Base-by-base conservation (phyloP, 345 rosid species). In the Syzygium oleosum region DNA sequence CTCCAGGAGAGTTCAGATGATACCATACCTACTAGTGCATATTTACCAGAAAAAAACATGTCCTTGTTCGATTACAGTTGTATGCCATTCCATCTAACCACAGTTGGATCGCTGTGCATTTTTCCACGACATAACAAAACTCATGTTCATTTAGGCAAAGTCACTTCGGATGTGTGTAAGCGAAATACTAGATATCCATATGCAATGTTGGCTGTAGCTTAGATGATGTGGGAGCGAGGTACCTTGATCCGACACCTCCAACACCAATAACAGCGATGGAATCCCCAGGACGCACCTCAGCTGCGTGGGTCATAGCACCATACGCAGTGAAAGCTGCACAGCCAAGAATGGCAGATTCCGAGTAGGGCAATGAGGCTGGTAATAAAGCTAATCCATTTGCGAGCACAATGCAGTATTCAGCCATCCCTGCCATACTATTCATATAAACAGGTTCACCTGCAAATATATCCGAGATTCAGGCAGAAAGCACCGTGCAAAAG, bases 391-490 rank as follows among this genome's bases (percentile, higher is more conserved):
- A 92, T 4, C 90, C 99, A 90, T 97, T 85, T 52, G 93, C 96
- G 8, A 97, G 98, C 86, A 96, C 92, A 29, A 97, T 95, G 87
- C 99, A 96, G 85, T 97, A 97, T 90, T 97, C 99, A 88, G 99
- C 99, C 84, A 97, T 94, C 88, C 99, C 99, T 92, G 99, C 99
- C 99, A 97, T 97, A 89, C 99, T 96, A 88, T 97, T 96, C 99
- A 97, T 96, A 90, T 89, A 97, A 51, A 97, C 95, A 0, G 99
- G 99, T 84, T 94, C 92, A 87, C 97, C 99, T 97, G 90, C 92
- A 84, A 16, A 83, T 6, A 63, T 31, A 84, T 84, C 4, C 25
- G 46, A 52, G 85, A 84, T 84, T 73, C 80, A 84, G 38, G 85
- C 43, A 27, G 41, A 84, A 25, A 29, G 49, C 80, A 19, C 38